A percentile compares a stretch with the other conserved stretches of the same genome.
These are phyloP conservation scores for Clonostachys byssicola DNA, from an alignment of 2,329 filamentous ascomycete genomes.

Conservation along the genomic window DNA sequence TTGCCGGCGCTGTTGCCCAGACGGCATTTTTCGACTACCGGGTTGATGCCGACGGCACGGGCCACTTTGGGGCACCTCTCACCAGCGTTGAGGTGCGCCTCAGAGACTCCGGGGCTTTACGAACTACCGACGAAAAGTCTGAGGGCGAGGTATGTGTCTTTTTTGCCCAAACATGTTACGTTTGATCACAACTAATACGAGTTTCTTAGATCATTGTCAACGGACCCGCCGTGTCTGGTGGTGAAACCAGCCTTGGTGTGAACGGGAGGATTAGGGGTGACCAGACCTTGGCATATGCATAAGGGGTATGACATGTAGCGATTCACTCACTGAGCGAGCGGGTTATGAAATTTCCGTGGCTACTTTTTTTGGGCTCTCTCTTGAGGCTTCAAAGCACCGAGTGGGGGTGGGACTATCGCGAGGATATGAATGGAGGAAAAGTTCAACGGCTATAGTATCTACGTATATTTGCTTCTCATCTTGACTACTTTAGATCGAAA, in stretches of 20 bases:
- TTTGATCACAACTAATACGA: neutral
- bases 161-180: neutral
- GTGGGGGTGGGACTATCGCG: too few species aligned
- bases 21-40: slow-evolving; percentile 88
- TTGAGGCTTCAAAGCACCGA: too few species aligned
- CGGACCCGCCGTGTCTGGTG: slow-evolving; percentile 70
- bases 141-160: slow-evolving; percentile 56
- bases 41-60: slow-evolving; percentile 30
- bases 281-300: slow-evolving; percentile 63
- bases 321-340: too few species aligned
- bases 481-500: too few species aligned
- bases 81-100: slow-evolving; percentile 77
- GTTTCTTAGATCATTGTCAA: slow-evolving; percentile 58
- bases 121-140: slow-evolving; percentile 58
- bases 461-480: too few species aligned
- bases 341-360: too few species aligned
- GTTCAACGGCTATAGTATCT: too few species aligned
- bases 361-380: too few species aligned
- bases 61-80: slow-evolving; percentile 79
- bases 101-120: slow-evolving; percentile 54
- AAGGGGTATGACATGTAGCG: slow-evolving; percentile 1
- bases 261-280: slow-evolving; percentile 65
- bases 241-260: slow-evolving; percentile 59
- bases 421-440: too few species aligned
- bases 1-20: slow-evolving; percentile 88